Conservation (phyloP, 2,329 filamentous ascomycete genomes). For the Penicillium sp. region DNA sequence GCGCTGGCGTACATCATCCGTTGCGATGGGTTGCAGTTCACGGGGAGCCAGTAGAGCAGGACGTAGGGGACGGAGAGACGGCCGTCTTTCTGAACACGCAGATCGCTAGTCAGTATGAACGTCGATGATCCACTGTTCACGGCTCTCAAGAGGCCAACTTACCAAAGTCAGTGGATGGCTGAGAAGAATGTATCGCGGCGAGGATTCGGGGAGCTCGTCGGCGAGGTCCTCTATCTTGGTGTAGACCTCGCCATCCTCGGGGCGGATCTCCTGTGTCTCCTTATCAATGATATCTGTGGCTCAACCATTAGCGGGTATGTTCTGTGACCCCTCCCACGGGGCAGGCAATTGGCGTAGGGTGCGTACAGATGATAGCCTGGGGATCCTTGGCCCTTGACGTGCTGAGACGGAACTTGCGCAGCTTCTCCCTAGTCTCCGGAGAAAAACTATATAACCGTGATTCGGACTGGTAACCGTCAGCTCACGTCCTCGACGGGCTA, state of each 20-base stretch:
- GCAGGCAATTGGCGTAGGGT: background rate
- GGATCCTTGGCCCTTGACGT: constrained; percentile 82
- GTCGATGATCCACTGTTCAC: background rate
- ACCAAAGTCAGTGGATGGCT: constrained; percentile 88
- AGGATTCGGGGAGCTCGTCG: constrained; percentile 88
- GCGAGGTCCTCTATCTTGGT: constrained; percentile 72
- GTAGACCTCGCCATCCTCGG: constrained; percentile 77
- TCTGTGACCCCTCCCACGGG: too few species aligned
- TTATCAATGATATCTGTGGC: constrained; percentile 79
- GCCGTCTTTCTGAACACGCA: constrained; percentile 62
- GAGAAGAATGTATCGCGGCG: constrained; percentile 81
- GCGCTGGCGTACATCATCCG: constrained; percentile 95
- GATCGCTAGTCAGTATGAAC: constrained; percentile 3
- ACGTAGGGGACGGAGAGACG: constrained; percentile 88
- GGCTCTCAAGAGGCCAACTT: constrained; percentile 27
- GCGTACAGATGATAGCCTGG: constrained; percentile 91
- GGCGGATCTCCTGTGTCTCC: constrained; percentile 80
- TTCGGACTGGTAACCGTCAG: constrained; percentile 59
- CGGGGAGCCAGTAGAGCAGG: constrained; percentile 88
- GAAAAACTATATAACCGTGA: constrained; percentile 90
- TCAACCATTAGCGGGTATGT: background rate
- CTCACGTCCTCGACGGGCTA: background rate
- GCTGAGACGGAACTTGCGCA: constrained; percentile 89
- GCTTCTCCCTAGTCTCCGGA: constrained; percentile 77
- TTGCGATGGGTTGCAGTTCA: constrained; percentile 79